Evolutionary conservation across 2,329 filamentous ascomycete genomes (phyloP), one percentile per base, ranked within the genome.

Genomic region (Ascochyta fabae): DNA sequence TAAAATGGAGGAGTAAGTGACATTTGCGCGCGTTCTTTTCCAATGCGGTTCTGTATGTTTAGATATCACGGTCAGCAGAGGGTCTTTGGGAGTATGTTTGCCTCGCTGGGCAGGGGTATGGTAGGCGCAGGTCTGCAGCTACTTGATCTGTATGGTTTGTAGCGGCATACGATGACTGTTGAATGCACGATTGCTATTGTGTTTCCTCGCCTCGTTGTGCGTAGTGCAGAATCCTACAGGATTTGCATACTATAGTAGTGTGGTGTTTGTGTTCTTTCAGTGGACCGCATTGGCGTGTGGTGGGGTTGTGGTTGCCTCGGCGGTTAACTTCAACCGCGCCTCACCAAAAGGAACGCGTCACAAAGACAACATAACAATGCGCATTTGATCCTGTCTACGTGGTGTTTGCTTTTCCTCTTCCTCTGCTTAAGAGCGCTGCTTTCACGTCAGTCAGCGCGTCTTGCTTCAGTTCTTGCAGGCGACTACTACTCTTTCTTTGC

Each of bases 1-100:
- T 3, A 73, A 61, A 61, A 74, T 75, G 73, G 71, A 74, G 39
- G 69, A 75, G 54, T 75, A 70, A 35, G 9, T 15, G 4, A 15
- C 29, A 31, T 31, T 31, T 31, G 4, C 13, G 29, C 12, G 29
- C 29, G 5, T 31, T 31, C 27, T 15, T 31, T 31, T 31, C 3
- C 5, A 12, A 31, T 31, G 2, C 12, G 29, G 29, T 15, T 15
- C 9, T 31, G 29, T 12, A 2, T 13, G 12, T 31, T 46, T 41
- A 5, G 42, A 24, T 44, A 29, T 22, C n/a, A 41, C 42, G 42
- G 26, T 12, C 15, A 24, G 4, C 13, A 16, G 10, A 16, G 29
- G 48, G 45, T 29, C 26, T 39, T 31, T 19, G 35, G 34, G 16
- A 19, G 26, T 48, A 31, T 24, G 19, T 38, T 13, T 22, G 36